These are phyloP conservation scores for Lipomyces oligophaga DNA, from an alignment of 805 yeast species.

Conservation along the genomic window DNA sequence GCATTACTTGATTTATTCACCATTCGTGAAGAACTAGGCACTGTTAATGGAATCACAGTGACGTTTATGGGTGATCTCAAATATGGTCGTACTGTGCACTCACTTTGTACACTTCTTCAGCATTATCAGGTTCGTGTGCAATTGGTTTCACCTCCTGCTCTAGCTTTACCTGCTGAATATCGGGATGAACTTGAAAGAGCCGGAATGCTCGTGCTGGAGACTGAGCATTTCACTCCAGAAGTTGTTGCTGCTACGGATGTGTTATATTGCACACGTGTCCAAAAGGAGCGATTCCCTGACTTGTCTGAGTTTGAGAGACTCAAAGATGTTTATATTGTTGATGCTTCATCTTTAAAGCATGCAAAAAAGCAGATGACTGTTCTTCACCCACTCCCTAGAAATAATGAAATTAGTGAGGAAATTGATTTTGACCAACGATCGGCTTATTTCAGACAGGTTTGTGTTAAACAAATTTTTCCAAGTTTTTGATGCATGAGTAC, in stretches of 20 bases:
- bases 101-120: slow-evolving; percentile 81
- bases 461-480: slow-evolving; percentile 1
- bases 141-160: slow-evolving; percentile 85
- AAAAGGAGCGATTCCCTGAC: slow-evolving; percentile 88
- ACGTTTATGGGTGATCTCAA: slow-evolving; percentile 99
- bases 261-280: slow-evolving; percentile 95
- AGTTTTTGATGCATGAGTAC: slow-evolving; percentile 6
- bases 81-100: slow-evolving; percentile 98
- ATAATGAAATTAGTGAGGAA: slow-evolving; percentile 93
- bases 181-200: slow-evolving; percentile 60
- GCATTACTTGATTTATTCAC: slow-evolving; percentile 97
- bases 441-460: slow-evolving; percentile 92
- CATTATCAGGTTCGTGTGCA: slow-evolving; percentile 92
- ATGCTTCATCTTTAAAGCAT: slow-evolving; percentile 81
- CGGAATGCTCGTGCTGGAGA: slow-evolving; percentile 70
- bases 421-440: slow-evolving; percentile 99
- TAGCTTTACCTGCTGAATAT: slow-evolving; percentile 73
- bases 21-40: slow-evolving; percentile 97
- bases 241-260: slow-evolving; percentile 89
- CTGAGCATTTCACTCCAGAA: slow-evolving; percentile 74
- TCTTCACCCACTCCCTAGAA: slow-evolving; percentile 98
- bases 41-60: slow-evolving; percentile 95
- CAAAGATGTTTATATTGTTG: slow-evolving; percentile 87
- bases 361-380: slow-evolving; percentile 99
- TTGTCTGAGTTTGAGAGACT: slow-evolving; percentile 75